A percentile compares a stretch with the other conserved stretches of the same genome.
Conservation (phyloP, 2,329 filamentous ascomycete genomes). For the Hymenoscyphus scutula region DNA sequence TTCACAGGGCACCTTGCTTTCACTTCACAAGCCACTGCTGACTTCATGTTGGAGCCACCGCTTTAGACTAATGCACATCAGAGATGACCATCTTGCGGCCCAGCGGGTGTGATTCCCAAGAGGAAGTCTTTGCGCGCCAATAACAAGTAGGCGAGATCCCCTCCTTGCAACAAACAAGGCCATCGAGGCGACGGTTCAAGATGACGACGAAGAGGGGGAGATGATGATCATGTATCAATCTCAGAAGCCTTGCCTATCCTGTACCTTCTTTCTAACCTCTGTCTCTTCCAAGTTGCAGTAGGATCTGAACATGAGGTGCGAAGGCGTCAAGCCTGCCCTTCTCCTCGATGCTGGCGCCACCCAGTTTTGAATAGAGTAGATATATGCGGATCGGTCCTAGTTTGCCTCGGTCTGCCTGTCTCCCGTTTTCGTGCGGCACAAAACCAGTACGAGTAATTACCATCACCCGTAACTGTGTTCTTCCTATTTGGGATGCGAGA, state of each 20-base stretch:
- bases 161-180: background rate
- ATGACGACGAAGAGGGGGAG: background rate
- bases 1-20: background rate
- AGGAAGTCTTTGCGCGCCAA: slow-evolving; percentile 2
- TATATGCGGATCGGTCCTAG: no score
- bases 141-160: background rate
- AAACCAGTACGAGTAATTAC: background rate
- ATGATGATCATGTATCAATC: background rate
- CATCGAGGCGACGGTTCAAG: background rate
- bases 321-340: background rate
- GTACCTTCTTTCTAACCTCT: background rate
- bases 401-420: no score
- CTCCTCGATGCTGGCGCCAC: background rate
- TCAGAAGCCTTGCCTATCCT: no score
- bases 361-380: slow-evolving; percentile 3
- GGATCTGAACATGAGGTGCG: background rate
- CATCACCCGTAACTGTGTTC: background rate
- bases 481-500: slow-evolving; percentile 1
- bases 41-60: background rate
- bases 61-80: slow-evolving; percentile 1
- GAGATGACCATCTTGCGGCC: background rate
- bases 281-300: background rate
- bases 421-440: slow-evolving; percentile 1
- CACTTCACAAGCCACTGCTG: background rate
- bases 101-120: background rate